Base-by-base conservation (phyloP, 192 early-diverging fungal genomes). In the Gaertneriomyces semiglobifer region DNA sequence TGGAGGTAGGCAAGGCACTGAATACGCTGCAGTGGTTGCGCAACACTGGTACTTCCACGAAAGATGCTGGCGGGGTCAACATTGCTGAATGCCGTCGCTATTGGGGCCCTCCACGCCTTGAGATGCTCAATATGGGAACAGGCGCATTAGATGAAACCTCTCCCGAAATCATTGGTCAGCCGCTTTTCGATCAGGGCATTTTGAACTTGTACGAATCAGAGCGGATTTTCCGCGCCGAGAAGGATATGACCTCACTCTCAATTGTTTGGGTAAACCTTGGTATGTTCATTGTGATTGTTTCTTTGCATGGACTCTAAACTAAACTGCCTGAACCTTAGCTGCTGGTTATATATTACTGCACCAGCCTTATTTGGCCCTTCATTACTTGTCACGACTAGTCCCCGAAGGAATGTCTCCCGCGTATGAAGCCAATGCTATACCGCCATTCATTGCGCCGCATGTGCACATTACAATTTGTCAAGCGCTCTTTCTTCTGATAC, bases 1-100 rank as follows among this genome's bases (percentile, higher is more conserved):
- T 82, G 6, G 72, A 77, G 42, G 62, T 75, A 10, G 80, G 69
- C 1, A 43, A 65, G 38, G 18, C 56, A 4, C 40, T 78, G 8
- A 70, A 77, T 50, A 20, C 44, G 33, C 42, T 82, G 20, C 74
- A 82, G 39, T 82, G 80, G 80, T 46, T 77, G 48, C 60, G 71
- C 6, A 62, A 77, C 9, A 77, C 78, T 74, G 53, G 67, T 18
- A 12, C 12, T 39, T 2, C 47, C 1, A 18, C 47, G 9, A 20
- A 33, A 14, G 25, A 33, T 45, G 52, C 47, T n/a, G 18, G 46
- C 52, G 68, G 59, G 25, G 25, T 44, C 48, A 11, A 70, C 47
- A 44, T 72, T 38, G 57, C 42, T 4, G 46, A 33, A n/a, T 72
- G 70, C 45, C 45, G 50, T 6, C 65, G 58, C n/a, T 66, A 54